Percentiles rank a stretch among this genome's conserved stretches.
Evolutionary conservation across 1,284 basidiomycete genomes (phyloP).

Genomic region (Coniferiporia sulphurascens): DNA sequence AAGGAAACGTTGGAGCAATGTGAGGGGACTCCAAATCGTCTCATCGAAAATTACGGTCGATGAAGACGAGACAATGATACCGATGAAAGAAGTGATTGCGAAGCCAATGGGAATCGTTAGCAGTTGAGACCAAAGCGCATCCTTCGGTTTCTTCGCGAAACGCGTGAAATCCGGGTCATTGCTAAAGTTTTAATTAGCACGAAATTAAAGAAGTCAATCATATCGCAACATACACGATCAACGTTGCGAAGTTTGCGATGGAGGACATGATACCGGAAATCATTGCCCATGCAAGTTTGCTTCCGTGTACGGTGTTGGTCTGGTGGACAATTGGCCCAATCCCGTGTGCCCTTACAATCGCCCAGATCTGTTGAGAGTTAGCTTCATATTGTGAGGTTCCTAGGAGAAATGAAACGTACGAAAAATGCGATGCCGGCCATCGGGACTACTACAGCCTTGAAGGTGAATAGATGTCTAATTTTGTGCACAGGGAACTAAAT

Average conservation of each 20-base stretch:
- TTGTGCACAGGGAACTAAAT: slow-evolving; percentile 21
- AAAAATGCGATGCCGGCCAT: slow-evolving; percentile 76
- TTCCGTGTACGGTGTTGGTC: slow-evolving; percentile 62
- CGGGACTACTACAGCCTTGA: slow-evolving; percentile 72
- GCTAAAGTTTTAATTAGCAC: slow-evolving; percentile 29
- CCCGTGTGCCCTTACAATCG: slow-evolving; percentile 73
- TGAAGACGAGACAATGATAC: slow-evolving; percentile 79
- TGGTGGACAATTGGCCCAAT: slow-evolving; percentile 77
- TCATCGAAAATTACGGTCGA: slow-evolving; percentile 75
- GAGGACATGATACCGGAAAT: slow-evolving; percentile 72
- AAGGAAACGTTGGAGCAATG: slow-evolving; percentile 65
- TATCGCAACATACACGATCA: slow-evolving; percentile 48
- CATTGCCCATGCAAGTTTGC: slow-evolving; percentile 76
- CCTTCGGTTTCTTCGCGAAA: slow-evolving; percentile 60
- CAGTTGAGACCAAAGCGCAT: slow-evolving; percentile 68
- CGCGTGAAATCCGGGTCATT: slow-evolving; percentile 80
- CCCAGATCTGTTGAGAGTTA: slow-evolving; percentile 44
- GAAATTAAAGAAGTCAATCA: slow-evolving; percentile 16
- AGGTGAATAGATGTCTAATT: slow-evolving; percentile 75
- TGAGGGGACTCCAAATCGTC: slow-evolving; percentile 78
- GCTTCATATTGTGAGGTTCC: neutral
- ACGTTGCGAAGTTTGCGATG: slow-evolving; percentile 76
- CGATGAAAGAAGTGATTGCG: slow-evolving; percentile 75
- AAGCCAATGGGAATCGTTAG: slow-evolving; percentile 73
- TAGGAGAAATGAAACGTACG: slow-evolving; percentile 29